A percentile compares a stretch with the other conserved stretches of the same genome.
Conservation (phyloP, 208 protist species). For the Histomonas meleagridis region DNA sequence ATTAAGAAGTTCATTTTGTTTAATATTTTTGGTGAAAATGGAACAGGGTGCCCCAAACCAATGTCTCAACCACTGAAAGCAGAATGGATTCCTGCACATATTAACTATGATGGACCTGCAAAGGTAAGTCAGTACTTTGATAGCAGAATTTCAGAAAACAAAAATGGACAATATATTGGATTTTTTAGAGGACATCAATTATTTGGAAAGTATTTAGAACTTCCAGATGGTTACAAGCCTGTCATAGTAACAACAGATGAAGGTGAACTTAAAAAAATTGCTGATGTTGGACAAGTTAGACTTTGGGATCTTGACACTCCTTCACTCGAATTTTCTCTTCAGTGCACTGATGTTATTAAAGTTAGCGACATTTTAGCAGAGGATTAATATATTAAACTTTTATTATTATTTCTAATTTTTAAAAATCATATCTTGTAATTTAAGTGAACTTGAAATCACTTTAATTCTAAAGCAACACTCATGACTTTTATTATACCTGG, state of each 20-base stretch:
- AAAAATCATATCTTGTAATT: too few species aligned
- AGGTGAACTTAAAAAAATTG: not conserved
- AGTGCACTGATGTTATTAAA: too few species aligned
- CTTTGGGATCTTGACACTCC: not conserved
- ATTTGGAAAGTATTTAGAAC: not conserved
- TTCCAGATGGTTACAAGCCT: slow-evolving; percentile 1
- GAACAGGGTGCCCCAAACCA: too few species aligned
- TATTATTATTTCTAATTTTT: too few species aligned
- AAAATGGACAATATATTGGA: not conserved
- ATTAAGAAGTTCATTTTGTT: too few species aligned
- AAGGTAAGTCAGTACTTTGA: not conserved
- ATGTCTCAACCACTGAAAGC: not conserved
- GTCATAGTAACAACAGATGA: not conserved
- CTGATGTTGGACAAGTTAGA: not conserved
- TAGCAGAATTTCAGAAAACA: not conserved
- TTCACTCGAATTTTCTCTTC: not conserved
- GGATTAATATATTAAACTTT: too few species aligned
- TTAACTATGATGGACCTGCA: not conserved
- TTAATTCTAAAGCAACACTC: too few species aligned
- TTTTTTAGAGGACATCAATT: not conserved
- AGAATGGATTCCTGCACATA: not conserved
- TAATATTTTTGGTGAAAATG: too few species aligned
- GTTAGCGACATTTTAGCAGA: too few species aligned
- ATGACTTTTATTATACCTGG: too few species aligned
- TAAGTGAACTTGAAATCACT: too few species aligned